Evolutionary conservation across 805 yeast genomes (phyloP).

Genomic region (Yamadazyma laniorum): DNA sequence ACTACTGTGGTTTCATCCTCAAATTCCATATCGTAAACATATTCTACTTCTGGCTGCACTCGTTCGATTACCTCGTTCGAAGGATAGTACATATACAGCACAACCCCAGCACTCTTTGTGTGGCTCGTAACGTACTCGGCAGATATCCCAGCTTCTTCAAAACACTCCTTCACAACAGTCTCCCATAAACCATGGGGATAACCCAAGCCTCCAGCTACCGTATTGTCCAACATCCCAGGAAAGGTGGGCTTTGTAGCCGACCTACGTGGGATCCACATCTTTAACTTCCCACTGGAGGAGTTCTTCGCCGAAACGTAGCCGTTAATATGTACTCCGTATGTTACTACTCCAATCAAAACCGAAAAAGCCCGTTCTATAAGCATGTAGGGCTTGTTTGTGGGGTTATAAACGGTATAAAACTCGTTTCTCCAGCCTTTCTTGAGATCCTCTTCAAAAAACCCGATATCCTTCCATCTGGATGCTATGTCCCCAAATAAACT

Average conservation of each 20-base stretch:
- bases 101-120: slow-evolving; percentile 56
- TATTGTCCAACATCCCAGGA: slow-evolving; percentile 89
- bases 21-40: slow-evolving; percentile 67
- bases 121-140: slow-evolving; percentile 47
- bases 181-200: slow-evolving; percentile 72
- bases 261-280: slow-evolving; percentile 84
- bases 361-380: slow-evolving; percentile 78
- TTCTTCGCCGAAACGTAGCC: slow-evolving; percentile 61
- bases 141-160: slow-evolving; percentile 85
- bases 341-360: slow-evolving; percentile 77
- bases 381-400: slow-evolving; percentile 56
- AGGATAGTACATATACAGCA: slow-evolving; percentile 61
- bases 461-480: slow-evolving; percentile 30
- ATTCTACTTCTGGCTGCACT: slow-evolving; percentile 90
- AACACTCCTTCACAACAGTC: slow-evolving; percentile 81
- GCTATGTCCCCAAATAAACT: slow-evolving; percentile 45
- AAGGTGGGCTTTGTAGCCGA: slow-evolving; percentile 77
- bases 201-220: slow-evolving; percentile 94
- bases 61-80: slow-evolving; percentile 41
- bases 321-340: slow-evolving; percentile 86
- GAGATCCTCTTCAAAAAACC: slow-evolving; percentile 28
- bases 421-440: slow-evolving; percentile 83
- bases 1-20: slow-evolving; percentile 35
- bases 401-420: slow-evolving; percentile 67
- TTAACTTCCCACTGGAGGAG: slow-evolving; percentile 39